These are phyloP conservation scores for Alloteropsis semialata DNA, from an alignment of 176 grass and related monocot genomes.

Conservation along the genomic window DNA sequence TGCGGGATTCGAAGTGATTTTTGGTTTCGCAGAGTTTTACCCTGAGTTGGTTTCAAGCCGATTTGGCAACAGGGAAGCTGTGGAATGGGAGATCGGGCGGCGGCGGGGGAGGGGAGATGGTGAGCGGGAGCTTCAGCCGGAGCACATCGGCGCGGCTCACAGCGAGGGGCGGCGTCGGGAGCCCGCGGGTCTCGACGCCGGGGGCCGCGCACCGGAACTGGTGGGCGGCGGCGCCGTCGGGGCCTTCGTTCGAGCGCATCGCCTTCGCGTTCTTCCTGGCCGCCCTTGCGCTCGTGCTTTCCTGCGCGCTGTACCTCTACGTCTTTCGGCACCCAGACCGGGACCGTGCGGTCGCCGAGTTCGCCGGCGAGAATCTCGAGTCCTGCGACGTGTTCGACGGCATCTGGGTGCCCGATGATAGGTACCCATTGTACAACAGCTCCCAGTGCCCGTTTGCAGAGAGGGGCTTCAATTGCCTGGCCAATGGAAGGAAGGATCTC, in stretches of 20 bases:
- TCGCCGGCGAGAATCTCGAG: constrained; percentile 21
- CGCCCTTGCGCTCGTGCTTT: constrained; percentile 46
- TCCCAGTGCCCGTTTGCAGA: constrained; percentile 81
- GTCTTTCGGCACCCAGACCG: constrained; percentile 55
- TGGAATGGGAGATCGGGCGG: constrained; percentile 43
- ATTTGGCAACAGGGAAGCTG: background rate
- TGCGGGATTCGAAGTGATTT: background rate
- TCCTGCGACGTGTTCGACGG: constrained; percentile 81
- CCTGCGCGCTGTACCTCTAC: constrained; percentile 60
- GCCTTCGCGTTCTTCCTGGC: constrained; percentile 58
- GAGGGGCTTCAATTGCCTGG: constrained; percentile 90
- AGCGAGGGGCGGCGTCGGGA: constrained; percentile 50
- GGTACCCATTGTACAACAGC: constrained; percentile 80
- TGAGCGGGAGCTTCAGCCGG: constrained; percentile 57
- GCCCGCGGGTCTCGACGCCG: constrained; percentile 45
- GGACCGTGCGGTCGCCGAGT: constrained; percentile 35
- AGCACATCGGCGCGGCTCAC: constrained; percentile 59
- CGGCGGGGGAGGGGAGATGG: constrained; percentile 38
- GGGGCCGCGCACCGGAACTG: constrained; percentile 55
- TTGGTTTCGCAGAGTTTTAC: background rate
- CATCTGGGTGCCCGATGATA: constrained; percentile 65
- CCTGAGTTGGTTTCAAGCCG: background rate
- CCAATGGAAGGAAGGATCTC: constrained; percentile 76
- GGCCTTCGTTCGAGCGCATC: constrained; percentile 46
- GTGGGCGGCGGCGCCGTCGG: constrained; percentile 44